A percentile compares a stretch with the other conserved stretches of the same genome.
These are phyloP conservation scores for Lachnellula willkommii DNA, from an alignment of 2,329 filamentous ascomycete species.

Conservation along the genomic window DNA sequence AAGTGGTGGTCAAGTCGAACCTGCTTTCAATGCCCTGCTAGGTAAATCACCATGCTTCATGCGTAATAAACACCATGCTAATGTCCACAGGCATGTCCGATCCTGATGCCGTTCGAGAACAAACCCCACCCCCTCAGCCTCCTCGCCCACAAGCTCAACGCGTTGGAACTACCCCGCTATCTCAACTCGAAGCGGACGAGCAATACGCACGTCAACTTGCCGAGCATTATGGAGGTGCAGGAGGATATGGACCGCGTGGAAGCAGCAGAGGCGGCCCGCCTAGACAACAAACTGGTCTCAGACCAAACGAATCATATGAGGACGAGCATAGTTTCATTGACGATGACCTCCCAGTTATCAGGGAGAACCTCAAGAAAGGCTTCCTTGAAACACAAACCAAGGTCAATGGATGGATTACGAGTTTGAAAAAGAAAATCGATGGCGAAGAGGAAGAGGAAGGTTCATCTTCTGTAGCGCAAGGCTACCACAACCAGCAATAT, in stretches of 20 bases:
- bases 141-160: conserved; percentile 62
- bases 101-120: conserved; percentile 60
- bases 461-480: conserved; percentile 20
- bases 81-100: conserved; percentile 64
- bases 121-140: conserved; percentile 67
- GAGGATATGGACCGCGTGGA: conserved; percentile 51
- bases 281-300: conserved; percentile 47
- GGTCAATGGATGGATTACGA: conserved; percentile 88
- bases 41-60: conserved; percentile 44
- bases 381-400: conserved; percentile 91
- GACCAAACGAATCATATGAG: conserved; percentile 49
- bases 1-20: conserved; percentile 81
- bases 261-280: conserved; percentile 31
- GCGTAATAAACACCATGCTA: conserved; percentile 2
- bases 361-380: conserved; percentile 87
- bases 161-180: conserved; percentile 53
- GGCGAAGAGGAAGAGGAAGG: conserved; percentile 63
- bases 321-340: conserved; percentile 86
- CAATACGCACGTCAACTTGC: conserved; percentile 87
- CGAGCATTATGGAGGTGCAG: conserved; percentile 68
- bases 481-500: conserved; percentile 34
- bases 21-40: conserved; percentile 90
- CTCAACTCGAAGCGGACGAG: conserved; percentile 86
- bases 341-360: conserved; percentile 89
- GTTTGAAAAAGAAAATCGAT: conserved; percentile 87